Conservation (phyloP, 2,329 filamentous ascomycete genomes). For the Botrytis byssoidea region DNA sequence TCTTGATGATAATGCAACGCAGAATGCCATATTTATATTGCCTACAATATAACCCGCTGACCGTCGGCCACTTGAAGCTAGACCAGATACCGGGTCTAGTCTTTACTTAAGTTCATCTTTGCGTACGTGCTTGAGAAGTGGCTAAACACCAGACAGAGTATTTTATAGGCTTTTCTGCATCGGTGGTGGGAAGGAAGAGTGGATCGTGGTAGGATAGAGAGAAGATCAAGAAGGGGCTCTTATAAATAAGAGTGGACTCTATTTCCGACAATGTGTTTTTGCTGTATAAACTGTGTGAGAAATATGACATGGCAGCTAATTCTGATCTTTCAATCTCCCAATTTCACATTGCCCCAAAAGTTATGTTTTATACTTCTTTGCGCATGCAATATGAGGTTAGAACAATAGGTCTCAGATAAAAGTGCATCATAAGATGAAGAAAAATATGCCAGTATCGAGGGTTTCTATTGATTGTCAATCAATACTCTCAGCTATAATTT, state of each 20-base stretch:
- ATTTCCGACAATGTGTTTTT: neutral
- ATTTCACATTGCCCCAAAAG: neutral
- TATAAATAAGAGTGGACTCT: neutral
- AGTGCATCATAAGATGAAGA: neutral
- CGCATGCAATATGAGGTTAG: neutral
- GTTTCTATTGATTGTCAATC: neutral
- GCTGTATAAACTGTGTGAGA: neutral
- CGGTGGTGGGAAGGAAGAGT: neutral
- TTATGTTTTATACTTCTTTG: neutral
- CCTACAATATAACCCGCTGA: neutral
- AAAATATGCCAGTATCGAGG: neutral
- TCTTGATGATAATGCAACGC: neutral
- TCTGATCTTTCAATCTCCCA: neutral
- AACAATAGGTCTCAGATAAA: neutral
- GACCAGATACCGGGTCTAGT: neutral
- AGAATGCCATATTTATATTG: neutral
- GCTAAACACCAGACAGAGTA: neutral
- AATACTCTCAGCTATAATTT: neutral
- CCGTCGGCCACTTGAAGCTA: neutral
- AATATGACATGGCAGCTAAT: neutral
- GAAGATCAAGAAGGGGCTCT: neutral
- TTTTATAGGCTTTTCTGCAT: neutral
- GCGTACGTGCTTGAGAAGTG: neutral
- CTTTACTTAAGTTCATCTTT: accelerated
- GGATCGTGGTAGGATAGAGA: neutral